Evolutionary conservation across 2,329 filamentous ascomycete species (phyloP).

Genomic region (Nigrospora oryzae): DNA sequence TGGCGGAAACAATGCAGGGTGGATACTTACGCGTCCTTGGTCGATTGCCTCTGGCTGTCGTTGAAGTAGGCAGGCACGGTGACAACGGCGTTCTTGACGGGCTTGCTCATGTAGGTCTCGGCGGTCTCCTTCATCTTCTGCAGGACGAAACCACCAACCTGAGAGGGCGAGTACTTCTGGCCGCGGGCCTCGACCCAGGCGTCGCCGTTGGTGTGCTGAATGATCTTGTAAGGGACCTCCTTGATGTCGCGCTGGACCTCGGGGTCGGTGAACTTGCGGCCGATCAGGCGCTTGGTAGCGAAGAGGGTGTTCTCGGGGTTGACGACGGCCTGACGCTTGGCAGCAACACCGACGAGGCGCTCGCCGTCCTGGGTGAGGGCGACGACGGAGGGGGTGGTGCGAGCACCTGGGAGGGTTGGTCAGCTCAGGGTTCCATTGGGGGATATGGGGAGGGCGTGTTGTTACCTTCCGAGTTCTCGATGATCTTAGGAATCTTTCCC

Average conservation of each 20-base stretch:
- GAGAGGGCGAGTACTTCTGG: conserved; percentile 96
- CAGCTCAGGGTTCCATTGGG: not conserved
- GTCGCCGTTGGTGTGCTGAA: conserved; percentile 93
- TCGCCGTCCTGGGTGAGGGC: conserved; percentile 94
- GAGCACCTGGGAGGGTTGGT: conserved; percentile 51
- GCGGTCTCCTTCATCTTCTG: conserved; percentile 99
- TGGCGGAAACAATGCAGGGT: too few relatives aligned
- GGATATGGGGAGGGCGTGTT: not conserved
- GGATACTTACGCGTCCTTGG: conserved; percentile 66
- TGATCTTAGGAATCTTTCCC: conserved; percentile 90
- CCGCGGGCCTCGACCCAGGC: conserved; percentile 91
- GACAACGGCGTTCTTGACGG: conserved; percentile 90
- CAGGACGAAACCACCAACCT: conserved; percentile 92
- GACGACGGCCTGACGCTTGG: conserved; percentile 96
- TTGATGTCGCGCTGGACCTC: conserved; percentile 97
- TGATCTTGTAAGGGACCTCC: conserved; percentile 97
- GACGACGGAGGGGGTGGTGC: conserved; percentile 89
- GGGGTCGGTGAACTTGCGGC: conserved; percentile 87
- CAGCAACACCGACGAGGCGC: conserved; percentile 91
- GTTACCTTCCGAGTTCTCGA: conserved; percentile 92
- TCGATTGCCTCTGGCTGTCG: conserved; percentile 94
- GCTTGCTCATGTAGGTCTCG: conserved; percentile 84
- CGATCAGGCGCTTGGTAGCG: conserved; percentile 97
- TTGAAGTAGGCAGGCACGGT: conserved; percentile 99
- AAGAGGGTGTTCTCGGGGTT: conserved; percentile 99